Evolutionary conservation across 129 eudicot genomes (phyloP), one percentile per base, ranked within the genome.

Genomic region (Flaveria bidentis): DNA sequence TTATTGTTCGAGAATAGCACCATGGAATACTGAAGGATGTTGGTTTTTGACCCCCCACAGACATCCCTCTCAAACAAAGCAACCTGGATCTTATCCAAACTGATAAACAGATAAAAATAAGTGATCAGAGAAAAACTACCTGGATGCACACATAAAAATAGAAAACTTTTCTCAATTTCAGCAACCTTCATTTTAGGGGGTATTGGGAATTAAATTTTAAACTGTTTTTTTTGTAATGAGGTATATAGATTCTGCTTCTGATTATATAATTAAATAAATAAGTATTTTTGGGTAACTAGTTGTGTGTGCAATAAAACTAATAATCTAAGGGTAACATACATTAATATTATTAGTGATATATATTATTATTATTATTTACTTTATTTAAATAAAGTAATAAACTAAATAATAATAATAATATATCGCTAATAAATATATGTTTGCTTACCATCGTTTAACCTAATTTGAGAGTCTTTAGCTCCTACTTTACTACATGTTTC

Each of bases 1-100:
- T 28, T 72, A 46, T 79, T 77, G 71, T 64, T 82, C 74, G 82
- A 72, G 49, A 84, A 88, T 16, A 77, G 82, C 73, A 90, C 93
- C 96, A 87, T 87, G 15, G 89, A 80, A 62, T 87, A 90, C 67
- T 83, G 92, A 70, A 80, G 84, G 53, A 90, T 86, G 86, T 79
- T 88, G 46, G 83, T 80, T 52, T 84, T 81, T 57, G 81, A 87
- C 50, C 88, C 85, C 58, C 88, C 86, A 61, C 86, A 76, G 9
- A 82, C 77, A 72, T 83, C 81, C 81, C 83, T 83, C 58, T 64
- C 83, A 78, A 86, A 80, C 45, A 80, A 70, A 65, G 86, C 84
- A 77, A 86, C 78, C 46, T 90, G 96, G 68, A 84, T 71, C 57
- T 79, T 84, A 86, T 90, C 93, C 86, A 87, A 82, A 77, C 96